Evolutionary conservation across 1,139 yeast genomes (phyloP).

Genomic region (Candida dubliniensis): DNA sequence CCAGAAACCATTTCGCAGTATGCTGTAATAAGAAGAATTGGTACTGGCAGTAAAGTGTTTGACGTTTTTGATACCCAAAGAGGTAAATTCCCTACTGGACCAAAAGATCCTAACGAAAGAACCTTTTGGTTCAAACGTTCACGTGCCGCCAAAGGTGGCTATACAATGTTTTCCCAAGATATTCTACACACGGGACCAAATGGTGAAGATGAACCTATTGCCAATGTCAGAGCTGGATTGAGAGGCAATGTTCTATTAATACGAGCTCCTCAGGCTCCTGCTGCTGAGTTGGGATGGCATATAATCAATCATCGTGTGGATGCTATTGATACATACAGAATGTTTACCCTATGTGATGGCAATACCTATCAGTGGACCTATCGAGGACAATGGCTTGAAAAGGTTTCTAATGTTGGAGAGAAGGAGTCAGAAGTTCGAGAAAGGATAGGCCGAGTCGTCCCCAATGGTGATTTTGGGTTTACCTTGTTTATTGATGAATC

Average conservation of each 20-base stretch:
- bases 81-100: constrained; percentile 35
- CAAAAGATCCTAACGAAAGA: constrained; percentile 38
- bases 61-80: constrained; percentile 52
- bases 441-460: constrained; percentile 53
- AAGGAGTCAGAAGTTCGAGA: constrained; percentile 63
- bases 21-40: constrained; percentile 53
- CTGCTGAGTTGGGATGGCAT: constrained; percentile 65
- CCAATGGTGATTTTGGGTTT: constrained; percentile 53
- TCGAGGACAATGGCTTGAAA: constrained; percentile 56
- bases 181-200: constrained; percentile 40
- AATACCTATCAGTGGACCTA: constrained; percentile 64
- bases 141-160: constrained; percentile 64
- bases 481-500: constrained; percentile 53
- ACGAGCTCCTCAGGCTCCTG: constrained; percentile 47
- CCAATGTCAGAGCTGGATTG: constrained; percentile 58
- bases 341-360: constrained; percentile 60
- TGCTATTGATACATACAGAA: constrained; percentile 58
- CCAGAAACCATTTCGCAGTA: constrained; percentile 35
- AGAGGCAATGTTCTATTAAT: constrained; percentile 57
- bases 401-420: constrained; percentile 56
- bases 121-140: constrained; percentile 57
- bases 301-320: constrained; percentile 59
- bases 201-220: constrained; percentile 57
- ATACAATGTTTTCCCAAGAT: constrained; percentile 51
- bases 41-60: constrained; percentile 56